These are phyloP conservation scores for Mallotus repandus DNA, from an alignment of 441 rosid species.

Conservation along the genomic window DNA sequence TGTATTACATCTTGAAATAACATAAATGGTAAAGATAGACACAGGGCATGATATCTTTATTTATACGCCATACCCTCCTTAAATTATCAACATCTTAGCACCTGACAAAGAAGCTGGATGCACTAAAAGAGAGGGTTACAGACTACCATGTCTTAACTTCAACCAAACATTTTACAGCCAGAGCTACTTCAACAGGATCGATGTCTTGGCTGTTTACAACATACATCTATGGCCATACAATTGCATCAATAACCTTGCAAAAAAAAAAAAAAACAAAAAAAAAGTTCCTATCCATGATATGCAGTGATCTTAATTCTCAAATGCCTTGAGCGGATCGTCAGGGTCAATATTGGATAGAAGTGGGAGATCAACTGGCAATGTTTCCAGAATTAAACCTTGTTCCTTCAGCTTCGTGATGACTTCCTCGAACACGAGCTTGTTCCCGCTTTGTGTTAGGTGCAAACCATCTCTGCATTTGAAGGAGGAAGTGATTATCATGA, in stretches of 20 bases:
- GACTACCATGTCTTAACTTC: not conserved
- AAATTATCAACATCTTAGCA: no score
- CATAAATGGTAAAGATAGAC: no score
- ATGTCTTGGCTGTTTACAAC: not conserved
- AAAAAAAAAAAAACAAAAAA: not conserved
- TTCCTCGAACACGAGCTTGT: conserved; percentile 72
- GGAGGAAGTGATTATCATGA: not conserved
- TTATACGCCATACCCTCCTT: no score
- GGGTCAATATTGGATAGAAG: conserved; percentile 53
- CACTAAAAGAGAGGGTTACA: not conserved
- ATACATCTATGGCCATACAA: not conserved
- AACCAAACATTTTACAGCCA: not conserved
- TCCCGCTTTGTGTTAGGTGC: conserved; percentile 59
- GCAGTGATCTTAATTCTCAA: conserved; percentile 21
- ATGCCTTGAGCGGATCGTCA: conserved; percentile 54
- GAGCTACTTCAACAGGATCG: not conserved
- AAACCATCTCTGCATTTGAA: conserved; percentile 68
- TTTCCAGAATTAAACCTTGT: conserved; percentile 49
- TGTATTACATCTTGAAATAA: no score
- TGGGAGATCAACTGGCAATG: conserved; percentile 59
- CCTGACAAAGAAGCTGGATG: not conserved
- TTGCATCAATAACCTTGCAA: not conserved
- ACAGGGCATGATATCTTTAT: no score
- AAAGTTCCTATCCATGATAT: not conserved
- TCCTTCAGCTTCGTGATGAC: conserved; percentile 52